Evolutionary conservation across 345 rosid species (phyloP).

Genomic region (Populus deltoides): DNA sequence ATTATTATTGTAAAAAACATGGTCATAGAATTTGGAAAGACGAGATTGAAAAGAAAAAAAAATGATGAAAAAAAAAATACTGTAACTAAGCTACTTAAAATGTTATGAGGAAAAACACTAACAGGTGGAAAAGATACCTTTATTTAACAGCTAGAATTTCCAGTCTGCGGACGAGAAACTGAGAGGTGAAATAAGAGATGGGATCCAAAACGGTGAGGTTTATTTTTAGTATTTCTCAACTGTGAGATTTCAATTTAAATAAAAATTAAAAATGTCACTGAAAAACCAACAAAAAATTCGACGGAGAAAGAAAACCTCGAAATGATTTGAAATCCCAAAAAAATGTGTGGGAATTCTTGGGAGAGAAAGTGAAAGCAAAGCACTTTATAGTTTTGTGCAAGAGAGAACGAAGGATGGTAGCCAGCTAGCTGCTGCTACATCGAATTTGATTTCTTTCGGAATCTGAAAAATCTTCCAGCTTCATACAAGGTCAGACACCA

Average conservation of each 20-base stretch:
- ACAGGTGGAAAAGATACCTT: too few species aligned
- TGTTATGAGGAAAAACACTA: too few species aligned
- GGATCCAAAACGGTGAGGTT: not conserved
- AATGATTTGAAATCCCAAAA: conserved; percentile 15
- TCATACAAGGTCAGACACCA: conserved; percentile 32
- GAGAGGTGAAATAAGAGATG: too few species aligned
- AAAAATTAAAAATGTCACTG: conserved; percentile 1
- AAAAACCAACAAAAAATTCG: not conserved
- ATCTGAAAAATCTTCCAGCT: conserved; percentile 16
- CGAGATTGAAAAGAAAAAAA: too few species aligned
- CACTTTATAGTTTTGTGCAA: conserved; percentile 6
- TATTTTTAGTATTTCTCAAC: not conserved
- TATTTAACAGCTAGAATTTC: too few species aligned
- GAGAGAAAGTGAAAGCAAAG: not conserved
- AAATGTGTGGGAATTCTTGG: not conserved
- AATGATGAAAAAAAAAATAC: too few species aligned
- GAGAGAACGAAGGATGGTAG: not conserved
- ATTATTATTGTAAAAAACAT: too few species aligned
- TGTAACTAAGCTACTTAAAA: too few species aligned
- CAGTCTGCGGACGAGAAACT: too few species aligned
- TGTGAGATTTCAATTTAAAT: not conserved
- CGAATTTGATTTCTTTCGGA: conserved; percentile 2
- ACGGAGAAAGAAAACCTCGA: not conserved
- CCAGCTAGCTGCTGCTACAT: conserved; percentile 1
- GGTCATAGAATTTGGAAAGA: too few species aligned